Conservation (phyloP, 2,329 filamentous ascomycete species). For the Neonectria hederae region DNA sequence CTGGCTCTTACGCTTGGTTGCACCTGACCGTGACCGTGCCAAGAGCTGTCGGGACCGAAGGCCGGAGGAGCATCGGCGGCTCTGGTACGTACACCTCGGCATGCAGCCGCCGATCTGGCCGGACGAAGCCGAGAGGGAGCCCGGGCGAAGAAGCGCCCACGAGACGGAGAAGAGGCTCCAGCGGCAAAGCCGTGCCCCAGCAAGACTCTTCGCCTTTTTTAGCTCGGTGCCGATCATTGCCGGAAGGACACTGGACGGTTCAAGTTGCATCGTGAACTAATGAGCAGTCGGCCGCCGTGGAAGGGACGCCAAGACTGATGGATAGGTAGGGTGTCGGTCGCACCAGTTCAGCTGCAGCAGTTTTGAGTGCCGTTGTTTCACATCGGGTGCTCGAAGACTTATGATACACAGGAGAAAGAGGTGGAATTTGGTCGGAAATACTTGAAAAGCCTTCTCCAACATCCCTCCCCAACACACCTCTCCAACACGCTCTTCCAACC, state of each 20-base stretch:
- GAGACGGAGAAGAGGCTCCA: not conserved
- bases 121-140: constrained; percentile 12
- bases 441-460: not conserved
- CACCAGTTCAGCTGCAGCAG: not conserved
- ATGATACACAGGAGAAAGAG: too few species aligned
- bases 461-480: too few species aligned
- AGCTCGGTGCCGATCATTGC: constrained; percentile 25
- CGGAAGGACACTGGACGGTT: constrained; percentile 7
- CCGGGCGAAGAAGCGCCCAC: not conserved
- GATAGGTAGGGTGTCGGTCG: not conserved
- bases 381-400: too few species aligned
- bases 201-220: constrained; percentile 12
- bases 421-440: not conserved
- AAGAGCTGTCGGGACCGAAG: not conserved
- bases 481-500: not conserved
- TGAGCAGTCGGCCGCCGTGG: not conserved
- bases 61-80: not conserved
- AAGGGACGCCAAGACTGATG: not conserved
- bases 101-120: not conserved
- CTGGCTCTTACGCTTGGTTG: not conserved
- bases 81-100: not conserved
- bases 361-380: not conserved
- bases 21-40: not conserved
- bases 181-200: too few species aligned
- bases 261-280: not conserved